Conservation (phyloP, 2,329 filamentous ascomycete genomes). For the Sclerotinia glacialis region DNA sequence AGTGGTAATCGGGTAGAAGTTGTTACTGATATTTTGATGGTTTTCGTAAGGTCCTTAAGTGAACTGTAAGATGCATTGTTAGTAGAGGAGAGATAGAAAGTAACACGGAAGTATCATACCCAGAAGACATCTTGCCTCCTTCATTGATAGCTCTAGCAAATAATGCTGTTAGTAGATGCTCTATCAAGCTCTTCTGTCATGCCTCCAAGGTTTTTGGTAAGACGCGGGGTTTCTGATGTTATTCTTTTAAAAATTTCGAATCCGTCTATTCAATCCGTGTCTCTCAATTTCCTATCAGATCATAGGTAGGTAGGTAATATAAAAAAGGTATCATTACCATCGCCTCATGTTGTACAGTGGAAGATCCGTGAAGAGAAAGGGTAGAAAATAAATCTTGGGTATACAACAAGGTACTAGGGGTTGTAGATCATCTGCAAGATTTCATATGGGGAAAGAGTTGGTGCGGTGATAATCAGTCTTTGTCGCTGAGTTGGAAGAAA, state of each 20-base stretch:
- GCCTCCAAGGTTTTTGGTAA: not conserved
- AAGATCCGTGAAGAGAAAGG: not conserved
- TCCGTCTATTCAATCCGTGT: not conserved
- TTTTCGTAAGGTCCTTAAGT: slow-evolving; percentile 58
- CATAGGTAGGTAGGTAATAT: not conserved
- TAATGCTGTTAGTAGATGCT: not conserved
- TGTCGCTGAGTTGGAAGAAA: slow-evolving; percentile 10
- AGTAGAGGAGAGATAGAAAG: not conserved
- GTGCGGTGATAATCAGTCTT: not conserved
- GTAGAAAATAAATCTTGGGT: not conserved
- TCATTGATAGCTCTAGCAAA: slow-evolving; percentile 16
- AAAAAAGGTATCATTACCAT: not conserved
- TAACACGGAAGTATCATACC: slow-evolving; percentile 8
- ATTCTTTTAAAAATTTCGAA: not conserved
- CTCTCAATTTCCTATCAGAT: not conserved
- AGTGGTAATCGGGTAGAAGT: slow-evolving; percentile 54
- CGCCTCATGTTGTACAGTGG: not conserved
- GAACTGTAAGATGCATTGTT: slow-evolving; percentile 30
- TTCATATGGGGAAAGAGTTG: slow-evolving; percentile 2
- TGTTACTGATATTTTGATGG: slow-evolving; percentile 52
- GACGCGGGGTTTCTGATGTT: not conserved
- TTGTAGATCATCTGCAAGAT: slow-evolving; percentile 14
- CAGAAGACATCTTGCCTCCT: slow-evolving; percentile 23
- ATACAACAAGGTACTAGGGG: not conserved
- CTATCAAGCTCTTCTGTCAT: slow-evolving; percentile 16